A percentile compares a stretch with the other conserved stretches of the same genome.
These are phyloP conservation scores for Polytrichum commune DNA, from an alignment of 225 moss, liverwort and hornwort species.

Conservation along the genomic window DNA sequence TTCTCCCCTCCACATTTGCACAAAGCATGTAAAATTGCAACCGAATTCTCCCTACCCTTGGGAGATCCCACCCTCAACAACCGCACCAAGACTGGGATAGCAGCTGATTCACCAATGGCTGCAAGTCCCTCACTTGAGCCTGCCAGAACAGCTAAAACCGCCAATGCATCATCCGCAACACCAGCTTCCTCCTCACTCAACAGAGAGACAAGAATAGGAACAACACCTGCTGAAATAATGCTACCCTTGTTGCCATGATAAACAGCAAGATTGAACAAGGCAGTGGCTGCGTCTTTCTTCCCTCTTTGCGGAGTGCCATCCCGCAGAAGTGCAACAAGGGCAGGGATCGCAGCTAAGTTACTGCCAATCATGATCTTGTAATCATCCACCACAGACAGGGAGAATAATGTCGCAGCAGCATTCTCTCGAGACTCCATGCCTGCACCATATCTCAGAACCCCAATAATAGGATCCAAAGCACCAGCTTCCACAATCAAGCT, in stretches of 20 bases:
- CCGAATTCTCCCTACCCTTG: slow-evolving; percentile 58
- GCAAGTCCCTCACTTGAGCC: slow-evolving; percentile 52
- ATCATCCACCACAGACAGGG: slow-evolving; percentile 57
- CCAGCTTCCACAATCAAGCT: slow-evolving; percentile 49
- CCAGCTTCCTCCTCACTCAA: slow-evolving; percentile 53
- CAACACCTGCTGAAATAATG: slow-evolving; percentile 46
- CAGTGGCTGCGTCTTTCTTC: slow-evolving; percentile 63
- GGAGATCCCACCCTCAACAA: slow-evolving; percentile 56
- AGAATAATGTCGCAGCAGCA: slow-evolving; percentile 66
- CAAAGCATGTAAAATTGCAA: slow-evolving; percentile 54
- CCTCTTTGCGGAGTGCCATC: slow-evolving; percentile 48
- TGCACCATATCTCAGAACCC: slow-evolving; percentile 45
- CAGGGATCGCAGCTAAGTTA: slow-evolving; percentile 31
- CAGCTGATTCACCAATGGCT: slow-evolving; percentile 38
- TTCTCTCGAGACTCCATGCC: slow-evolving; percentile 67
- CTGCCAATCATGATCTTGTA: slow-evolving; percentile 59
- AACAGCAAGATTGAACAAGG: slow-evolving; percentile 70
- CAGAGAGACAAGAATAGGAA: slow-evolving; percentile 40
- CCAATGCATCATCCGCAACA: slow-evolving; percentile 68
- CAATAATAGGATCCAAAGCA: slow-evolving; percentile 51
- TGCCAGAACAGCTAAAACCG: slow-evolving; percentile 64
- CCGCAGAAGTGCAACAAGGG: slow-evolving; percentile 52
- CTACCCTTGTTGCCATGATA: slow-evolving; percentile 56
- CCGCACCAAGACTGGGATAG: slow-evolving; percentile 55
- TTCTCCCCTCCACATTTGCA: slow-evolving; percentile 61